A percentile compares a stretch with the other conserved stretches of the same genome.
Evolutionary conservation across 106 monocot genomes (phyloP).

Genomic region (Dendrobium catenatum): DNA sequence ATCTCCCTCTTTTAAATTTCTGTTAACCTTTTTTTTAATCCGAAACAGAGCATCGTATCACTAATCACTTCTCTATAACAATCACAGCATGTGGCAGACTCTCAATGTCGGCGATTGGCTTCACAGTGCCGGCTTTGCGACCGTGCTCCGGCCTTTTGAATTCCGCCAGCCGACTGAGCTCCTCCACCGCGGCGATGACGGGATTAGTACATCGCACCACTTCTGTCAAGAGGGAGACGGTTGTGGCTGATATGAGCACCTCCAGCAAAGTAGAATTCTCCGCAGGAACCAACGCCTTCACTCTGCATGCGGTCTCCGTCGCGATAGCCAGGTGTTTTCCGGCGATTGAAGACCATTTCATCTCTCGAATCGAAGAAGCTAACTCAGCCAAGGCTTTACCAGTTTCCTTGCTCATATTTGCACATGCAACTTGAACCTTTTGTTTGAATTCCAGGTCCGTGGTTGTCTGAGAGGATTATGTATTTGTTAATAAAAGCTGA

Average conservation of each 20-base stretch:
- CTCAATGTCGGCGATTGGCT: slow-evolving; percentile 17
- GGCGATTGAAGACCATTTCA: slow-evolving; percentile 16
- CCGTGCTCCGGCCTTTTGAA: slow-evolving; percentile 20
- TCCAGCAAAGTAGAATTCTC: slow-evolving; percentile 10
- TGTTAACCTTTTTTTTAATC: no score
- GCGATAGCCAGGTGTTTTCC: slow-evolving; percentile 15
- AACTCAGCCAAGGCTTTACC: slow-evolving; percentile 22
- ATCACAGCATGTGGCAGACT: slow-evolving; percentile 6
- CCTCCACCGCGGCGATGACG: slow-evolving; percentile 30
- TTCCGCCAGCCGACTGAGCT: slow-evolving; percentile 36
- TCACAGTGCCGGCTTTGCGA: slow-evolving; percentile 10
- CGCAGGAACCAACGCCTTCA: slow-evolving; percentile 11
- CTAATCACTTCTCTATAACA: slow-evolving; percentile 7
- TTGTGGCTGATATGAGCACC: slow-evolving; percentile 26
- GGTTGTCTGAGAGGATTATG: slow-evolving; percentile 1
- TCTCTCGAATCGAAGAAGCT: slow-evolving; percentile 27
- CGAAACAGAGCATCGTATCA: neutral
- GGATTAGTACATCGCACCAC: slow-evolving; percentile 15
- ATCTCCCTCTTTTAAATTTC: neutral
- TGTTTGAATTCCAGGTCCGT: slow-evolving; percentile 16
- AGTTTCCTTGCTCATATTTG: slow-evolving; percentile 29
- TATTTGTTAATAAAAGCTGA: neutral
- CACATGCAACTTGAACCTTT: slow-evolving; percentile 18
- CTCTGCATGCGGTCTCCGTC: slow-evolving; percentile 4
- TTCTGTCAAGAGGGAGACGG: slow-evolving; percentile 42